A percentile compares a stretch with the other conserved stretches of the same genome.
These are phyloP conservation scores for Grosmannia huntii DNA, from an alignment of 2,329 filamentous ascomycete genomes.

Conservation along the genomic window DNA sequence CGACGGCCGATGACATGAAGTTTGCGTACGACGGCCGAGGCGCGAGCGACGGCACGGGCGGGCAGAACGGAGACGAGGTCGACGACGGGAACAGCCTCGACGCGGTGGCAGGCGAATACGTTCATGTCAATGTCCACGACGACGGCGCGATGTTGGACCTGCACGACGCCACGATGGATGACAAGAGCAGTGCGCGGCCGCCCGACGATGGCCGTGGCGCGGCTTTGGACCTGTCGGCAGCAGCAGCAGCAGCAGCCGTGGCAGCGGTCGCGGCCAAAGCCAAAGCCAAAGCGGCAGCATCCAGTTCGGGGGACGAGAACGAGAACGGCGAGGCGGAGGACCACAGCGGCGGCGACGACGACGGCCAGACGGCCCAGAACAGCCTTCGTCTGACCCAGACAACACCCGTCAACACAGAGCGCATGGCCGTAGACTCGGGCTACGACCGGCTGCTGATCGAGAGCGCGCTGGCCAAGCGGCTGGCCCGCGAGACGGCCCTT, in stretches of 20 bases:
- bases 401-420: conserved; percentile 26
- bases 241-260: conserved; percentile 5
- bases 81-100: neutral
- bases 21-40: neutral
- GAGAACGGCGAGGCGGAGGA: neutral
- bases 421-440: conserved; percentile 33
- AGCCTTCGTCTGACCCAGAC: neutral
- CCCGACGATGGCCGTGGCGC: conserved; percentile 2
- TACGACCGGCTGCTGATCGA: conserved; percentile 35
- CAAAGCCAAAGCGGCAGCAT: neutral
- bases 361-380: neutral
- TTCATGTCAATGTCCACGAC: neutral
- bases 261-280: neutral
- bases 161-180: neutral
- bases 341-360: neutral
- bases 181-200: neutral
- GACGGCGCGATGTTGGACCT: conserved; percentile 9
- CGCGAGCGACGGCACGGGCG: neutral
- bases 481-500: conserved; percentile 35
- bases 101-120: neutral
- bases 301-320: neutral
- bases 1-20: neutral
- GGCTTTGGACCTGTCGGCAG: conserved; percentile 2
- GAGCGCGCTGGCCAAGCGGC: conserved; percentile 40
- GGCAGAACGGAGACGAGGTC: neutral